These are phyloP conservation scores for Hippophae tibetana DNA, from an alignment of 306 rosid species.

Conservation along the genomic window DNA sequence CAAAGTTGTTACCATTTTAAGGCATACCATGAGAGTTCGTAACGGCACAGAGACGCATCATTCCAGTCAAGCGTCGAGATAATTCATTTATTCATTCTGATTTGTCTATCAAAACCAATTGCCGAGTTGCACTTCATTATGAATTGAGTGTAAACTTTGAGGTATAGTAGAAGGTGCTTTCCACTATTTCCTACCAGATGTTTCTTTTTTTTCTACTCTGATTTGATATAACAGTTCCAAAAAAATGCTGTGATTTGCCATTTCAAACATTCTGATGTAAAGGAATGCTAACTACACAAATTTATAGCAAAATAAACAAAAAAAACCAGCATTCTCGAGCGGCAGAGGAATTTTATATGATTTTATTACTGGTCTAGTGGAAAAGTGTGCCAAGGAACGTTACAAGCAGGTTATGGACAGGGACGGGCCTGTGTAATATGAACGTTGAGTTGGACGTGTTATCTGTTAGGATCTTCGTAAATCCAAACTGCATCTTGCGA, in stretches of 20 bases:
- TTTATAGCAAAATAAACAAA: conserved; percentile 1
- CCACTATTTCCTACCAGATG: conserved; percentile 9
- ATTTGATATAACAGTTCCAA: neutral
- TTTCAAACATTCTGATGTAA: too few relatives aligned
- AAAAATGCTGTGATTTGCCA: too few relatives aligned
- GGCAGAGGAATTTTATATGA: too few relatives aligned
- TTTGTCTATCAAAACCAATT: conserved; percentile 13
- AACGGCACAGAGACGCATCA: conserved; percentile 27
- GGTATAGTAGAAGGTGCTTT: conserved; percentile 21
- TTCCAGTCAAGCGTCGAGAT: conserved; percentile 20
- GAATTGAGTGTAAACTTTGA: conserved; percentile 28
- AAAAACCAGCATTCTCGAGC: too few relatives aligned
- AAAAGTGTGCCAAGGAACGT: too few relatives aligned
- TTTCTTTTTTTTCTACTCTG: neutral
- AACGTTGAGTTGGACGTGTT: too few relatives aligned
- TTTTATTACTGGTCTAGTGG: too few relatives aligned
- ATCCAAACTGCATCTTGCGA: too few relatives aligned
- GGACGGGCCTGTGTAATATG: too few relatives aligned
- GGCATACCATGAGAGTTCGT: conserved; percentile 29
- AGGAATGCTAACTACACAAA: too few relatives aligned
- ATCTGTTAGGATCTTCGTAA: too few relatives aligned
- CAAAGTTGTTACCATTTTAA: conserved; percentile 29
- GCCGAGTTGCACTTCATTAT: conserved; percentile 21
- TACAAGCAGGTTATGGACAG: too few relatives aligned
- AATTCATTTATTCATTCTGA: conserved; percentile 37